Evolutionary conservation across 345 rosid species (phyloP), one percentile per base, ranked within the genome.

Genomic region (Murraya paniculata): DNA sequence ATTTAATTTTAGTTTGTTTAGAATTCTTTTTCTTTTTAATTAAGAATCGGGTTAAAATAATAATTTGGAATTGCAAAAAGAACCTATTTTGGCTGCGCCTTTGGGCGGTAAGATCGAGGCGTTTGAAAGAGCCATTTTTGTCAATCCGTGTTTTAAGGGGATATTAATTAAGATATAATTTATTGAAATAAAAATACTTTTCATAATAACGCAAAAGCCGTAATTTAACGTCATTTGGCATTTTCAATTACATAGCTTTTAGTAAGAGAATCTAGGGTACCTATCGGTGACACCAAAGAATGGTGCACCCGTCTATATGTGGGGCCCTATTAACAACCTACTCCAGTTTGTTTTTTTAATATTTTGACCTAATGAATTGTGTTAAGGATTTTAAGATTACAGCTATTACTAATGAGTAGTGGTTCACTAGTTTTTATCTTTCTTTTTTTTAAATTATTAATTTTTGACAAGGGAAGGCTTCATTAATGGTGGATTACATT

Each of bases 251-350:
- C 50, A 2, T 31, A 3, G 2, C 28, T 59, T 62, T 41, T 45
- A 5, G 48, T 35, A 22, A 78, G 81, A 62, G 76, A 78, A 78
- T 78, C 71, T 78, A 35, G 71, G 71, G 56, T 61, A 27, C 36
- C 9, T 31, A 0, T 19, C 73, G 8, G 6, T 64, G 16, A 36
- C 57, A 76, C 79, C 79, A 68, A 76, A n/a, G 18, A 50, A 8
- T 19, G 73, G 73, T 67, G 10, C 60, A 36, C 28, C 38, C 6
- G 1, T 72, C 31, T 62, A 74, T 2, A 3, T 13, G 27, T 35
- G 57, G 75, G 65, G 24, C 64, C 41, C 28, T 16, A 10, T 31
- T 9, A 75, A 65, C 71, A 45, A 45, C 50, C 50, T 21, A 31
- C 70, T 11, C 11, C 62, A 62, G 31, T 64, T 75, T 31, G 2